These are phyloP conservation scores for Aphanomyces astaci DNA, from an alignment of 352 stramenopile species.

Conservation along the genomic window DNA sequence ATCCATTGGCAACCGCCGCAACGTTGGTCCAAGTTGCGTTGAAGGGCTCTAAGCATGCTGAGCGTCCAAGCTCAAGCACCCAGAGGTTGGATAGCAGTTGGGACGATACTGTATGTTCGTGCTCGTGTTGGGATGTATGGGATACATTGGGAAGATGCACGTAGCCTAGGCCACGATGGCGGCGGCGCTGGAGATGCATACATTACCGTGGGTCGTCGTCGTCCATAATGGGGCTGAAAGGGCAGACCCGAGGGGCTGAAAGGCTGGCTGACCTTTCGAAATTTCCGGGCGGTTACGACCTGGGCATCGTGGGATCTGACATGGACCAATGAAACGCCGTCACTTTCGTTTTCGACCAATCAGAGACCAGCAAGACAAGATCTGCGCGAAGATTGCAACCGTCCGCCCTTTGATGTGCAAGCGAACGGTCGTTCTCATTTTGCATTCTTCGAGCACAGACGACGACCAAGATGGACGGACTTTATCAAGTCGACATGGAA, in stretches of 20 bases:
- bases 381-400: slow-evolving; percentile 18
- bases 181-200: too few relatives aligned
- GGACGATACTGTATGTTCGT: too few relatives aligned
- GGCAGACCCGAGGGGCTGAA: not conserved
- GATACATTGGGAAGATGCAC: too few relatives aligned
- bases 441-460: not conserved
- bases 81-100: too few relatives aligned
- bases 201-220: too few relatives aligned
- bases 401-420: slow-evolving; percentile 9
- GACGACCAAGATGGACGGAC: not conserved
- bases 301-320: not conserved
- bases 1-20: too few relatives aligned
- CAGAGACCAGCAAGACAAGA: not conserved
- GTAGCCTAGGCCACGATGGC: too few relatives aligned
- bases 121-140: too few relatives aligned
- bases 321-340: not conserved
- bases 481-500: not conserved
- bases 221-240: not conserved
- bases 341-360: not conserved
- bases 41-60: too few relatives aligned
- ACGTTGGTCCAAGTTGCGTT: too few relatives aligned
- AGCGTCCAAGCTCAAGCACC: too few relatives aligned
- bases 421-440: slow-evolving; percentile 12
- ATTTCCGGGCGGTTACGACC: not conserved
- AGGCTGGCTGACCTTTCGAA: slow-evolving; percentile 10